A percentile compares a stretch with the other conserved stretches of the same genome.
Evolutionary conservation across 1,139 yeast species (phyloP).

Genomic region (Geotrichum armillariae): DNA sequence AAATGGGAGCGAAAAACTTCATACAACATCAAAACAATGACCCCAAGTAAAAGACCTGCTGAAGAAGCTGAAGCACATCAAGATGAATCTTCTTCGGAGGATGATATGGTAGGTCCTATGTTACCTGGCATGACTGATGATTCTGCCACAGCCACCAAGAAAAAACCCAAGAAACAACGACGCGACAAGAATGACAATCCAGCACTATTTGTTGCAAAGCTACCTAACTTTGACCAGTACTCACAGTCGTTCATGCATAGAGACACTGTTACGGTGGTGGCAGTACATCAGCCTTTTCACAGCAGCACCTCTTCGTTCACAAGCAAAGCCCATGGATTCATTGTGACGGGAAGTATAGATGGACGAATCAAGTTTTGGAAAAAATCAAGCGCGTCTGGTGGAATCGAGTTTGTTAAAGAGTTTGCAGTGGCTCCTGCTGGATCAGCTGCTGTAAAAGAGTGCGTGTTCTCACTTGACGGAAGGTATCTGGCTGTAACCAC

Average conservation of each 20-base stretch:
- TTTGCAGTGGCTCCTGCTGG: slow-evolving; percentile 37
- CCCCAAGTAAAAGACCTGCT: slow-evolving; percentile 6
- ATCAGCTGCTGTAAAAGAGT: slow-evolving; percentile 31
- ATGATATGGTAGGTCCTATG: slow-evolving; percentile 17
- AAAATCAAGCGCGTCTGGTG: slow-evolving; percentile 27
- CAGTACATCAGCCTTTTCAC: slow-evolving; percentile 24
- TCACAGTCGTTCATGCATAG: slow-evolving; percentile 38
- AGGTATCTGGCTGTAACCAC: slow-evolving; percentile 39
- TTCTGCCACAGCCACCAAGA: not conserved
- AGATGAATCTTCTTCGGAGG: slow-evolving; percentile 12
- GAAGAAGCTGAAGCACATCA: slow-evolving; percentile 1
- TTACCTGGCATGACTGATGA: slow-evolving; percentile 5
- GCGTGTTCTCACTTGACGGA: slow-evolving; percentile 34
- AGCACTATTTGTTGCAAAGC: slow-evolving; percentile 23
- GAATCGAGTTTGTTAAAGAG: slow-evolving; percentile 44
- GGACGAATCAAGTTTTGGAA: slow-evolving; percentile 49
- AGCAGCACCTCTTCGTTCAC: not conserved
- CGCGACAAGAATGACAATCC: slow-evolving; percentile 17
- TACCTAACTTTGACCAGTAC: slow-evolving; percentile 33
- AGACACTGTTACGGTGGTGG: slow-evolving; percentile 27
- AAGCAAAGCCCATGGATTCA: slow-evolving; percentile 25
- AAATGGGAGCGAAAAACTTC: too few species aligned
- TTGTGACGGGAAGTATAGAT: slow-evolving; percentile 44
- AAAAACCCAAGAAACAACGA: slow-evolving; percentile 3
- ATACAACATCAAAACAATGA: too few species aligned